phyloP scores from a whole-genome alignment of 2,329 filamentous ascomycete species.

The Alternaria alternata region DNA sequence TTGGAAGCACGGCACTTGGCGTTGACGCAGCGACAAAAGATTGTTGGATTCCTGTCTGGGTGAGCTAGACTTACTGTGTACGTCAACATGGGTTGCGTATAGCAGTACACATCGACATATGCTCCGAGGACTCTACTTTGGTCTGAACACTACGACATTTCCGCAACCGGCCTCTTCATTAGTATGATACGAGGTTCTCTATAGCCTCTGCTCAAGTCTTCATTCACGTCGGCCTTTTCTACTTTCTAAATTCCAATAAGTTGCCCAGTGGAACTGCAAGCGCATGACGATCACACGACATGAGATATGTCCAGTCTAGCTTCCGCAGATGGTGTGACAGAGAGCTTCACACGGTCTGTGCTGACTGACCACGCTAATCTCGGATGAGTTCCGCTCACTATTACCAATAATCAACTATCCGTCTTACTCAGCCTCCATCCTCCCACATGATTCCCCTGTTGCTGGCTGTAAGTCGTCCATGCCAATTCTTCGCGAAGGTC shows the following conservation, averaged over 20 bases:
- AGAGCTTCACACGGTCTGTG: background rate
- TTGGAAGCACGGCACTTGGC: background rate
- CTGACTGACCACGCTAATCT: conserved; percentile 27
- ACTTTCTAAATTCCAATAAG: background rate
- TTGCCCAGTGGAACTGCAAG: background rate
- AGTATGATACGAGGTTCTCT: background rate
- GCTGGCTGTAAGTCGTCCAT: conserved; percentile 9
- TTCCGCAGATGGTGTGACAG: background rate
- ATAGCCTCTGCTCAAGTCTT: background rate
- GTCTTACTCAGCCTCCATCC: conserved; percentile 31
- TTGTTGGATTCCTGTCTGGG: background rate
- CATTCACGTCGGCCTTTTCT: background rate
- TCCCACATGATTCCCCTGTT: conserved; percentile 11
- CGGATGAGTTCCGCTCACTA: conserved; percentile 9
- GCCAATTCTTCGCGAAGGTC: conserved; percentile 6
- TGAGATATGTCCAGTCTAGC: background rate
- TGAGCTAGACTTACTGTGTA: background rate
- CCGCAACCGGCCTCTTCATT: background rate
- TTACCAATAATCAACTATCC: conserved; percentile 28
- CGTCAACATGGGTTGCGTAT: background rate
- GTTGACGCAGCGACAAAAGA: background rate
- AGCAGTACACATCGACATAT: background rate
- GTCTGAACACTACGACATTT: background rate
- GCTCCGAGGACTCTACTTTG: background rate
- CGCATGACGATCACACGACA: conserved; percentile 6